These are phyloP conservation scores for Mycena alexandri DNA, from an alignment of 768 basidiomycete genomes.

Conservation along the genomic window DNA sequence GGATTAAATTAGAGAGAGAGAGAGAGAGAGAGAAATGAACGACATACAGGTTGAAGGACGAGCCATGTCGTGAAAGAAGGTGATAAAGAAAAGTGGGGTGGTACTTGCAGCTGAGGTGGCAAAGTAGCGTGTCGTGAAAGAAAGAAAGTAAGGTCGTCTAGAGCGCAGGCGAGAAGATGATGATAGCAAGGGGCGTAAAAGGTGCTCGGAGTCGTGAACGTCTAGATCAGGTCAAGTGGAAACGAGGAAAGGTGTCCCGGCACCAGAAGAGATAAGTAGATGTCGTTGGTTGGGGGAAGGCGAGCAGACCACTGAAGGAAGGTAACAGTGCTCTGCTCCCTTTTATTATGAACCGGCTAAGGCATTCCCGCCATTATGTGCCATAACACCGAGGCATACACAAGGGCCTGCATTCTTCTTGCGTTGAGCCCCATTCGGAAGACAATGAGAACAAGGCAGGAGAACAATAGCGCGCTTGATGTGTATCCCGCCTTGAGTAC, in stretches of 20 bases:
- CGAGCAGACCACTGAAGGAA: constrained; percentile 16
- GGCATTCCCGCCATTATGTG: constrained; percentile 27
- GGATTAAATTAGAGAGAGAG: not conserved
- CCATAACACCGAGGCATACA: constrained; percentile 28
- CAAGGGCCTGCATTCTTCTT: constrained; percentile 27
- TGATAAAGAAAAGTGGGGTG: constrained; percentile 1
- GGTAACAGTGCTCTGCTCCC: not conserved
- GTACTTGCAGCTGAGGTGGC: not conserved
- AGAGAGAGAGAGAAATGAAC: not conserved
- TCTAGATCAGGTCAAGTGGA: constrained; percentile 16
- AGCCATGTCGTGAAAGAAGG: constrained; percentile 29
- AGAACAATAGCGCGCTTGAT: constrained; percentile 32
- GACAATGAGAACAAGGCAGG: constrained; percentile 36
- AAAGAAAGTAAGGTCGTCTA: constrained; percentile 29
- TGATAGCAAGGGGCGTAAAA: constrained; percentile 20
- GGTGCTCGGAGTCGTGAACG: constrained; percentile 32
- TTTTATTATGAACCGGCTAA: constrained; percentile 28
- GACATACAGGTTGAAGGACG: constrained; percentile 27
- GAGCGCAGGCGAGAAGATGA: constrained; percentile 9
- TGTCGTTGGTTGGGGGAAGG: constrained; percentile 8
- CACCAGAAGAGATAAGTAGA: constrained; percentile 27
- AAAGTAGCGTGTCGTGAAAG: not conserved
- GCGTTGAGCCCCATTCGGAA: constrained; percentile 29
- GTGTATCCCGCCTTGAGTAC: constrained; percentile 6
- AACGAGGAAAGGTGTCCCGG: constrained; percentile 27